Base-by-base conservation (phyloP, 164 flowering plant species). In the Akebia trifoliata region DNA sequence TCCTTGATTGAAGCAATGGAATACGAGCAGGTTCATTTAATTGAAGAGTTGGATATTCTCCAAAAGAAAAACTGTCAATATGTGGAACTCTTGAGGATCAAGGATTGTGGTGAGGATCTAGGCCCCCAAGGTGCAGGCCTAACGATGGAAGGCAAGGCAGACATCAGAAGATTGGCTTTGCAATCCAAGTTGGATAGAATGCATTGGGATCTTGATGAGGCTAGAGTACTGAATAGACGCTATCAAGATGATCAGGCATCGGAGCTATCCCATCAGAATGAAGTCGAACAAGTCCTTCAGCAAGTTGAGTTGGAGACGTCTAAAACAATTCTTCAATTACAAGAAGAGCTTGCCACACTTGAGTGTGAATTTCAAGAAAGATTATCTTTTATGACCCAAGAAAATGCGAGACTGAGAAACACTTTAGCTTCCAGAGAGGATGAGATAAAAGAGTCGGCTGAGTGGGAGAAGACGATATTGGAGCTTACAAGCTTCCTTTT, bases 391-490 rank as follows among this genome's bases (percentile, higher is more conserved):
- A 48, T 76, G 50, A 40, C 76, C 22, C 70, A 82, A 54, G 87
- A 86, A 74, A 89, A 84, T 63, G 32, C 24, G 20, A 62, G 55
- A 56, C 62, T 86, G 35, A 68, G 59, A 70, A 72, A 71, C 22
- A 62, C 26, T 7, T 17, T 90, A 31, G 68, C 65, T 43, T 66
- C 75, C 46, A 77, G 73, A 70, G 91, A 86, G 24, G 69, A 58
- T 60, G 81, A 86, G 58, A 60, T 79, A 39, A 70, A 31, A 51
- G 42, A 35, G 43, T 49, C 71, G 39, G 17, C 51, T 42, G 51
- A 77, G 45, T 90, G 94, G 97, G 97, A 84, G 78, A 84, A 71
- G 73, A 91, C 91, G 42, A 78, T 67, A 25, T 61, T 76, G 49
- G 90, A 83, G 52, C 76, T 86, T 44, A 81, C 87, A 36, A 73